Base-by-base conservation (phyloP, 2,329 filamentous ascomycete species). In the Paecilomyces niveus region DNA sequence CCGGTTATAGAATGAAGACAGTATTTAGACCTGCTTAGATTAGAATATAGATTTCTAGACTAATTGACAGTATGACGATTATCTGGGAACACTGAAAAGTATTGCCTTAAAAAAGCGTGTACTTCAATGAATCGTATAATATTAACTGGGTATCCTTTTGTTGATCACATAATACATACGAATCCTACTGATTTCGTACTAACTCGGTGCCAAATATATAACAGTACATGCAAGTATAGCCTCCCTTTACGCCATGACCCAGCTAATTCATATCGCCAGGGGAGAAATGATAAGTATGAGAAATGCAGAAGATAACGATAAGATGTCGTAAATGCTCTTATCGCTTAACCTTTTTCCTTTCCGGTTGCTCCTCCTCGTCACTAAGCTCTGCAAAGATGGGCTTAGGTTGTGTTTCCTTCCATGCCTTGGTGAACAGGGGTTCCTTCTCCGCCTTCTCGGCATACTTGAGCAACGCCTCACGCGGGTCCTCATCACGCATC, bases 401-500 rank as follows among this genome's bases (percentile, higher is more conserved):
- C 65, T 92, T 88, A 0, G 94, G 94, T 76, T 97, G 93, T 39
- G 92, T 97, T 66, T 88, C 83, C 70, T 89, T 89, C 89, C 92
- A 99, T 15, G 92, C 94, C 65, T 89, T 90, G 31, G 94, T 99
- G 70, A 97, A 99, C 67, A 96, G 83, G 0, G 92, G 93, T 71
- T 97, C 92, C 71, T 90, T 93, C 75, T 96, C 86, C 11, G 92
- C 92, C 70, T 95, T 88, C 57, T 96, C 90, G 39, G 92, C 93
- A 79, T 97, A 99, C 78, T 95, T 97, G 60, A 99, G 78, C 69
- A 99, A 78, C 53, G 94, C 94, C 75, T 96, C 94, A 63, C 94
- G 82, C 0, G 94, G 94, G 77, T 99, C 94, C 73, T 99, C 94
- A 74, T 99, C 92, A 54, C 96, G 82, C 90, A 99, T 96, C 62